Conservation (phyloP, 1,139 yeast species). For the Taphrina wiesneri region DNA sequence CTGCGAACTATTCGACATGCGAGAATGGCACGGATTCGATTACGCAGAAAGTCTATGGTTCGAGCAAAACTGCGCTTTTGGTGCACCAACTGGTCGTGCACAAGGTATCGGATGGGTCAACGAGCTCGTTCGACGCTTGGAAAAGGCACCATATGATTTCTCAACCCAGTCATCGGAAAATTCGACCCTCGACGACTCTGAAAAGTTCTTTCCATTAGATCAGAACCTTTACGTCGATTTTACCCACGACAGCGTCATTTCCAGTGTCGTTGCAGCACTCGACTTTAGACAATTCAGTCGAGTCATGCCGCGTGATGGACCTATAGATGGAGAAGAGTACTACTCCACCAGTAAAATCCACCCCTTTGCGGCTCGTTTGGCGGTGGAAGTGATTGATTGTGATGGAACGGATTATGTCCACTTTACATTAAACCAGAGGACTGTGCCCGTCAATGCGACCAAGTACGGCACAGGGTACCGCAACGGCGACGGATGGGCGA, state of each 20-base stretch:
- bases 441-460: conserved; percentile 45
- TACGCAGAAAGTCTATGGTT: conserved; percentile 51
- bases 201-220: conserved; percentile 47
- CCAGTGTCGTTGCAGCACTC: conserved; percentile 48
- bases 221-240: conserved; percentile 51
- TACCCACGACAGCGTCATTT: conserved; percentile 50
- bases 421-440: conserved; percentile 48
- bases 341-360: conserved; percentile 42
- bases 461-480: conserved; percentile 21
- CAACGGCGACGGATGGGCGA: conserved; percentile 24
- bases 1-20: conserved; percentile 54
- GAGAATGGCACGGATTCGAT: conserved; percentile 55
- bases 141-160: conserved; percentile 41
- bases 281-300: conserved; percentile 21
- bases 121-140: conserved; percentile 48
- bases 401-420: conserved; percentile 45
- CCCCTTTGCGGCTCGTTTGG: conserved; percentile 51
- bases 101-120: conserved; percentile 51
- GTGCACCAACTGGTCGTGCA: conserved; percentile 48
- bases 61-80: conserved; percentile 49
- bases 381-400: conserved; percentile 49
- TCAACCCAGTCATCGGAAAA: conserved; percentile 46
- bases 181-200: conserved; percentile 44
- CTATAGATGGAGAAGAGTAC: background rate
- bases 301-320: conserved; percentile 19